Evolutionary conservation across 1,139 yeast genomes (phyloP).

Genomic region (Debaryomyces sp.): DNA sequence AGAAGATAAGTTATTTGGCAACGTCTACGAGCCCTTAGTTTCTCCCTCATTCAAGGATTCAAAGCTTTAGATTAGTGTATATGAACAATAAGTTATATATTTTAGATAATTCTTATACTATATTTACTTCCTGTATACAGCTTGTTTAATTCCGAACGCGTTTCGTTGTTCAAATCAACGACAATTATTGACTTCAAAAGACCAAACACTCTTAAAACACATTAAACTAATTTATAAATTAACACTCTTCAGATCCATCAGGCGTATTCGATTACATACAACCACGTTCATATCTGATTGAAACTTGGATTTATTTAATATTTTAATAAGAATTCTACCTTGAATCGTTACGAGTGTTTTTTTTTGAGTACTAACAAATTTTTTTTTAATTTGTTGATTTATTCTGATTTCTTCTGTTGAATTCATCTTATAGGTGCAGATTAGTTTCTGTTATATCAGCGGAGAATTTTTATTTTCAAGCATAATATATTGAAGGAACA

Average conservation of each 20-base stretch:
- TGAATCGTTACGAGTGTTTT: slow-evolving; percentile 1
- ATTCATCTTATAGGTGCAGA: slow-evolving; percentile 1
- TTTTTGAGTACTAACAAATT: slow-evolving; percentile 2
- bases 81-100: not conserved
- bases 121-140: slow-evolving; percentile 7
- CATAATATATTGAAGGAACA: not conserved
- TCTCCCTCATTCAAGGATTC: slow-evolving; percentile 35
- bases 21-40: slow-evolving; percentile 42
- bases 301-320: slow-evolving; percentile 1
- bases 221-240: not conserved
- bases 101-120: not conserved
- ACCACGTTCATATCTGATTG: not conserved
- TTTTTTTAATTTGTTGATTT: slow-evolving; percentile 3
- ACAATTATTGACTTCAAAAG: slow-evolving; percentile 2
- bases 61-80: slow-evolving; percentile 13
- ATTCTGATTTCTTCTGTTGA: not conserved
- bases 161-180: slow-evolving; percentile 13
- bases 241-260: slow-evolving; percentile 1
- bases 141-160: slow-evolving; percentile 7
- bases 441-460: not conserved
- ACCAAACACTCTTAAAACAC: slow-evolving; percentile 7
- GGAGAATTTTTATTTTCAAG: not conserved
- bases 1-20: slow-evolving; percentile 38
- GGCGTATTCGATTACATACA: not conserved
- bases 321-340: not conserved